phyloP scores from a whole-genome alignment of 345 rosid genomes.

The Gossypium herbaceum region DNA sequence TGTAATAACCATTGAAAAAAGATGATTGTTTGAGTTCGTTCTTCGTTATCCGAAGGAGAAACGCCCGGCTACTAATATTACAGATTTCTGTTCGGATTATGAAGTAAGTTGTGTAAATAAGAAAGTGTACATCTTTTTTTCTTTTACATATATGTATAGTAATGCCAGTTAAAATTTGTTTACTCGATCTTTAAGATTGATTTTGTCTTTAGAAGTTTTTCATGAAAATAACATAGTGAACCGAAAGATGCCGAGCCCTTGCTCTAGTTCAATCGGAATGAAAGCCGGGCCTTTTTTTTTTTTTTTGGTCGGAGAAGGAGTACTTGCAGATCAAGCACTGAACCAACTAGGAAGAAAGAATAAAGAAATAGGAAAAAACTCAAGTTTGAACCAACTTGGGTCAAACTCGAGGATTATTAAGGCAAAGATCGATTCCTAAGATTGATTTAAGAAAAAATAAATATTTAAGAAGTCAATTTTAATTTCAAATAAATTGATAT shows the following conservation, averaged over 20 bases:
- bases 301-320: background rate
- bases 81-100: background rate
- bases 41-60: background rate
- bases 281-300: no score
- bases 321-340: background rate
- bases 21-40: background rate
- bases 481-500: no score
- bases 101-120: constrained; percentile 9
- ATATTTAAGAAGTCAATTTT: no score
- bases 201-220: background rate
- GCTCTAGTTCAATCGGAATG: background rate
- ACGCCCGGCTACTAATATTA: background rate
- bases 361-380: no score
- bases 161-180: background rate
- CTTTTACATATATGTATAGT: background rate
- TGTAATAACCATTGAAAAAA: background rate
- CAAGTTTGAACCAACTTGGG: no score
- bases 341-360: background rate
- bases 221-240: background rate
- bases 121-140: background rate
- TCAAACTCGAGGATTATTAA: no score
- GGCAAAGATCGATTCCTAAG: no score
- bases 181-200: background rate
- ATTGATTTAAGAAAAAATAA: no score
- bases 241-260: background rate